Evolutionary conservation across 257 asterid genomes (phyloP), one percentile per base, ranked within the genome.

Genomic region (Forsythia viridissima): DNA sequence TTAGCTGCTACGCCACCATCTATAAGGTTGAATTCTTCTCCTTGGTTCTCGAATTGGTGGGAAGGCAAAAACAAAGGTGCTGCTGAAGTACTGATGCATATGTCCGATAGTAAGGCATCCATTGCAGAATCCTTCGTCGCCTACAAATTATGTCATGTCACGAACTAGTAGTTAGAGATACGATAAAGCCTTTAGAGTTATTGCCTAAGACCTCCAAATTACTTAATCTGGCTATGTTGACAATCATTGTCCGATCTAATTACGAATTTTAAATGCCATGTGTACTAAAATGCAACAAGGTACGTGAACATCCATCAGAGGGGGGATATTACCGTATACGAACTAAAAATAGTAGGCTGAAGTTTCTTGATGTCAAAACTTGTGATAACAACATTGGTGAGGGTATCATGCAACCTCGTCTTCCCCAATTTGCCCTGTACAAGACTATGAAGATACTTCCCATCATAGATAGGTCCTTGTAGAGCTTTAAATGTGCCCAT

Each of bases 1-100:
- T 85, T 87, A 41, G 92, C 94, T 6, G 82, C 90, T 9, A 90
- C 79, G 8, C 94, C 94, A 6, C 97, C 97, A 70, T 91, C 97
- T 6, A 91, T 52, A 57, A 90, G 92, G 84, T 90, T 84, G 85
- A 84, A 91, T 61, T 87, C 77, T 1, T 65, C 13, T 16, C 87
- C 89, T 21, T 82, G 39, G 83, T 79, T 90, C 75, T 82, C 86
- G 59, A 91, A 91, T 74, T 80, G 79, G 63, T 91, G 48, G 21
- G 94, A 83, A 16, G 97, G 97, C 70, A 91, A 66, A 63, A 34
- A 68, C 0, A 90, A 84, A 1, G 94, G 97, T 6, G 94, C 94
- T 18, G 94, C 94, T 0, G 91, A 84, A 43, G 97, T 91, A 74
- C 89, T 48, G 12, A 88, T 85, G 83, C 92, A 91, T 83, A 88